Evolutionary conservation across 1,284 basidiomycete species (phyloP).

Genomic region (Ceratobasidium sp.): DNA sequence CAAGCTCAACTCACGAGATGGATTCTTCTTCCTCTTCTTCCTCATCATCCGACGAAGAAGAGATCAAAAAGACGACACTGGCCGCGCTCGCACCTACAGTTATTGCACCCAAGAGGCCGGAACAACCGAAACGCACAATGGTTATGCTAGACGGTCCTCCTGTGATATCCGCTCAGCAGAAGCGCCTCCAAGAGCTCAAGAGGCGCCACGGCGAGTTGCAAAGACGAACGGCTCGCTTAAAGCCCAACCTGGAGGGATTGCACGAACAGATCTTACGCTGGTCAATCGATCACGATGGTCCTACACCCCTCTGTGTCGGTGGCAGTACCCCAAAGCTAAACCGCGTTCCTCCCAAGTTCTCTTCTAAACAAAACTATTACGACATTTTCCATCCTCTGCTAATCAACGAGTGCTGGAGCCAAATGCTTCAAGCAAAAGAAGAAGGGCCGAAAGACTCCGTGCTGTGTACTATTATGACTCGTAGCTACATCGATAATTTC

Average conservation of each 20-base stretch:
- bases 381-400: conserved; percentile 89
- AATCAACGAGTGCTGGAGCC: conserved; percentile 93
- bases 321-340: conserved; percentile 56
- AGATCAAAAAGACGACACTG: conserved; percentile 32
- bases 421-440: conserved; percentile 84
- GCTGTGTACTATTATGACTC: conserved; percentile 71
- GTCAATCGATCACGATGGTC: conserved; percentile 68
- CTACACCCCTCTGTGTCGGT: conserved; percentile 68
- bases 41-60: conserved; percentile 34
- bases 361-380: conserved; percentile 79
- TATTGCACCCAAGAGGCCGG: conserved; percentile 22
- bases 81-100: conserved; percentile 29
- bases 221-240: conserved; percentile 31
- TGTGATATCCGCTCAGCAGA: conserved; percentile 20
- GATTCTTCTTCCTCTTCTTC: conserved; percentile 4
- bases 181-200: conserved; percentile 24
- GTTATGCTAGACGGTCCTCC: conserved; percentile 37
- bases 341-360: conserved; percentile 73
- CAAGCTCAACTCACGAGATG: conserved; percentile 30
- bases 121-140: conserved; percentile 41
- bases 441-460: conserved; percentile 67
- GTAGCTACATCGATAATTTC: conserved; percentile 79
- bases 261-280: conserved; percentile 42
- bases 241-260: conserved; percentile 30
- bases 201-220: conserved; percentile 26